These are phyloP conservation scores for Aphanomyces euteiches DNA, from an alignment of 352 stramenopile genomes.

Conservation along the genomic window DNA sequence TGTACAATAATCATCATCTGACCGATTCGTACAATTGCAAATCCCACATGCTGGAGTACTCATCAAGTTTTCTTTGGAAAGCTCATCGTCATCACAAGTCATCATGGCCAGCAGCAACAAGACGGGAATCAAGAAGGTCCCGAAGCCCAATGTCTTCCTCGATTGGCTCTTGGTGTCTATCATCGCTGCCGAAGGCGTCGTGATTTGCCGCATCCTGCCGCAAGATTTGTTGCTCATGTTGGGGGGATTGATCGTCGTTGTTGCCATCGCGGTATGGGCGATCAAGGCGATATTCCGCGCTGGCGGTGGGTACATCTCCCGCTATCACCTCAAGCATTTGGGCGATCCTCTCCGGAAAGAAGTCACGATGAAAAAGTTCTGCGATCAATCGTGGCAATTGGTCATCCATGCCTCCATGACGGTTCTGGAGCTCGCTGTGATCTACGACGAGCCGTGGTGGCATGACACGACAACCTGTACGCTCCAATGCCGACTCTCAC, in stretches of 20 bases:
- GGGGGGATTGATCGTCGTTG: slow-evolving; percentile 52
- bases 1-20: too few species aligned
- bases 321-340: slow-evolving; percentile 70
- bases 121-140: slow-evolving; percentile 34
- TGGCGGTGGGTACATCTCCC: slow-evolving; percentile 36
- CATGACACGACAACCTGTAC: slow-evolving; percentile 77
- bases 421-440: slow-evolving; percentile 76
- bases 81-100: too few species aligned
- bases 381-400: slow-evolving; percentile 85
- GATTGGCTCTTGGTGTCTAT: slow-evolving; percentile 41
- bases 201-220: slow-evolving; percentile 34
- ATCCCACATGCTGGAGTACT: too few species aligned
- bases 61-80: too few species aligned
- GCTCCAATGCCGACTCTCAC: slow-evolving; percentile 4
- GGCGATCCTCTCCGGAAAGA: slow-evolving; percentile 75
- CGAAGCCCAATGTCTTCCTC: slow-evolving; percentile 60
- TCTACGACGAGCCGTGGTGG: slow-evolving; percentile 82
- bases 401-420: slow-evolving; percentile 80
- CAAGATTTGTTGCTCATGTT: slow-evolving; percentile 68
- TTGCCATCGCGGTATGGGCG: slow-evolving; percentile 61
- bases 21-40: too few species aligned
- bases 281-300: slow-evolving; percentile 66
- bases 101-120: too few species aligned
- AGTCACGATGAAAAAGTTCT: slow-evolving; percentile 87
- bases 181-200: slow-evolving; percentile 6